Conservation (phyloP, 2,329 filamentous ascomycete genomes). For the Aspergillus jensenii region DNA sequence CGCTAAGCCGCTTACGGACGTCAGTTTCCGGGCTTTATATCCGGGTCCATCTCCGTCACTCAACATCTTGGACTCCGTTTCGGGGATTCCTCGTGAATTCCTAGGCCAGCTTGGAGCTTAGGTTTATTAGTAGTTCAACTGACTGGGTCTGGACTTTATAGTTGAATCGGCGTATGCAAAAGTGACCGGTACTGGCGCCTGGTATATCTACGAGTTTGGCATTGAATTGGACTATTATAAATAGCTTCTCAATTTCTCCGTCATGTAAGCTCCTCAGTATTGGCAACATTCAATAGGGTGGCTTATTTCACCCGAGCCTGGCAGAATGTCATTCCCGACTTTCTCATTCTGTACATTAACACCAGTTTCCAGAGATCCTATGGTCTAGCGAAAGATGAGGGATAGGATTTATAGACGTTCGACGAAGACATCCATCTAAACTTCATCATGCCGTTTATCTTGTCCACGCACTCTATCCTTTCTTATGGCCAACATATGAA, state of each 20-base stretch:
- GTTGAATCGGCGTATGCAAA: background rate
- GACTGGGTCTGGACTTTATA: too few species aligned
- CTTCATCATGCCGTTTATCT: background rate
- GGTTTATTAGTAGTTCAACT: too few species aligned
- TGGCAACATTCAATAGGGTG: background rate
- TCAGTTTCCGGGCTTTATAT: background rate
- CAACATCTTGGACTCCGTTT: background rate
- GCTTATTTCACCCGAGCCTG: too few species aligned
- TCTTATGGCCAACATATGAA: background rate
- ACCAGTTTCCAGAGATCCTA: constrained; percentile 51
- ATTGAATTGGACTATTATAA: background rate
- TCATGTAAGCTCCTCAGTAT: background rate
- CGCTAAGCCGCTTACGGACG: background rate
- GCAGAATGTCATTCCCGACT: constrained; percentile 51
- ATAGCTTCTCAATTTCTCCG: background rate
- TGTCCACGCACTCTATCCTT: background rate
- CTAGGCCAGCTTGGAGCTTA: background rate
- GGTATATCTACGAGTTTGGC: background rate
- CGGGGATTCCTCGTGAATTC: background rate
- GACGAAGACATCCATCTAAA: constrained; percentile 33
- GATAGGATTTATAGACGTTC: constrained; percentile 40
- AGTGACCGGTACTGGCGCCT: background rate
- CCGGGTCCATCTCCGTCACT: background rate
- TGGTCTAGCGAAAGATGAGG: constrained; percentile 44
- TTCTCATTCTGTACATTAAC: constrained; percentile 46